Base-by-base conservation (phyloP, 257 asterid species). In the Nicotiana obtusifolia region DNA sequence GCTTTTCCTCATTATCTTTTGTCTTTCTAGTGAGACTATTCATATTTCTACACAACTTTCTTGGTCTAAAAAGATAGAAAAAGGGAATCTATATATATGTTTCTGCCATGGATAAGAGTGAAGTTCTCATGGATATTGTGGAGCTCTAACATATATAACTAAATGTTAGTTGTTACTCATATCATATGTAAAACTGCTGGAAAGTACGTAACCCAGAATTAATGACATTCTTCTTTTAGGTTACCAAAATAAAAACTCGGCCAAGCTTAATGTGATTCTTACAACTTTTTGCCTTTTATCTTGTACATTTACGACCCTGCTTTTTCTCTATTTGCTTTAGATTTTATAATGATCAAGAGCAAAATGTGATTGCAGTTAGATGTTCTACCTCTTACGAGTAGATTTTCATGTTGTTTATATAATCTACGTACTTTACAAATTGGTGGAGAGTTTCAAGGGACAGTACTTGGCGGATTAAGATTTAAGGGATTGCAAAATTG, bases 221-320 rank as follows among this genome's bases (percentile, higher is more conserved):
- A 71, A 71, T 31, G 78, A 71, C 24, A 71, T 24, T 73, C 79
- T 47, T 47, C 61, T 47, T 73, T 73, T 73, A 47, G 79, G 79
- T 73, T 73, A 73, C 79, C 79, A 73, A 47, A 71, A 73, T 60
- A 73, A 73, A 31, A 7, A 22, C 33, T 7, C 61, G 24, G 22
- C 7, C 78, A 73, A 47, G 22, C 60, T 47, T 73, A 73, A 47
- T 14, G 78, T 73, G 78, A 47, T 44, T 47, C 22, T 19, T 44
- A 14, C 56, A 13, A 52, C 56, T 52, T 11, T 47, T 47, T 52
- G 10, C 17, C 17, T 14, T 11, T 52, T 52, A 52, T 52, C 56
- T 52, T 52, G 15, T 13, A 10, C 56, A 52, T 11, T 71, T 54
- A 44, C 59, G 59, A 41, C 47, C 78, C 3, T 20, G 35, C 44